Percentiles rank a stretch among this genome's conserved stretches.
phyloP scores from a whole-genome alignment of 169 alveolate species.

The Besnoitia besnoiti region DNA sequence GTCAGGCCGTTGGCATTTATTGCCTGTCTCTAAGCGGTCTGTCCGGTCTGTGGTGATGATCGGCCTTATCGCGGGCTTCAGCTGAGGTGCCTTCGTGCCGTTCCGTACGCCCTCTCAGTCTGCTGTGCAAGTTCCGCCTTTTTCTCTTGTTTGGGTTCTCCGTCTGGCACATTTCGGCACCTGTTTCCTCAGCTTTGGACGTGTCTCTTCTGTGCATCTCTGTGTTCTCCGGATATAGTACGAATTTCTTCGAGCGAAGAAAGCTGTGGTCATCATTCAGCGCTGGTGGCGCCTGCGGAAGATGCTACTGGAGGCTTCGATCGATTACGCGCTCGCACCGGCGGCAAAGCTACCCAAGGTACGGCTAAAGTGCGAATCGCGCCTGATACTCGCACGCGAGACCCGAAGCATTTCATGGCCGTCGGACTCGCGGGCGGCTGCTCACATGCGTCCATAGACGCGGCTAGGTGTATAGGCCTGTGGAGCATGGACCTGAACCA shows the following conservation, averaged over 20 bases:
- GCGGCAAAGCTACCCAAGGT: conserved; percentile 18
- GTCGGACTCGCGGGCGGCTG: no score
- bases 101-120: no score
- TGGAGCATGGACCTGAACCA: no score
- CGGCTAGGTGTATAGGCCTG: no score
- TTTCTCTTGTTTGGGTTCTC: no score
- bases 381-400: background rate
- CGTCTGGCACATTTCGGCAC: background rate
- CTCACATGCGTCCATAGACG: no score
- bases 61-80: no score
- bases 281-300: conserved; percentile 77
- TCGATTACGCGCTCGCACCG: background rate
- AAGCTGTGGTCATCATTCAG: conserved; percentile 74
- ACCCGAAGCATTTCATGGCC: background rate
- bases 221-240: background rate
- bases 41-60: no score
- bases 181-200: background rate
- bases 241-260: conserved; percentile 67
- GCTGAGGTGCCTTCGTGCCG: no score
- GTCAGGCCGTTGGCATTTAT: no score
- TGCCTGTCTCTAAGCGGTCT: no score
- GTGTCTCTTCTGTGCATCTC: background rate
- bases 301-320: background rate
- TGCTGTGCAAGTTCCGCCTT: no score
- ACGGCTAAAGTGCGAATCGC: background rate